These are phyloP conservation scores for Leccinum aurantiacum DNA, from an alignment of 768 basidiomycete genomes.

Conservation along the genomic window DNA sequence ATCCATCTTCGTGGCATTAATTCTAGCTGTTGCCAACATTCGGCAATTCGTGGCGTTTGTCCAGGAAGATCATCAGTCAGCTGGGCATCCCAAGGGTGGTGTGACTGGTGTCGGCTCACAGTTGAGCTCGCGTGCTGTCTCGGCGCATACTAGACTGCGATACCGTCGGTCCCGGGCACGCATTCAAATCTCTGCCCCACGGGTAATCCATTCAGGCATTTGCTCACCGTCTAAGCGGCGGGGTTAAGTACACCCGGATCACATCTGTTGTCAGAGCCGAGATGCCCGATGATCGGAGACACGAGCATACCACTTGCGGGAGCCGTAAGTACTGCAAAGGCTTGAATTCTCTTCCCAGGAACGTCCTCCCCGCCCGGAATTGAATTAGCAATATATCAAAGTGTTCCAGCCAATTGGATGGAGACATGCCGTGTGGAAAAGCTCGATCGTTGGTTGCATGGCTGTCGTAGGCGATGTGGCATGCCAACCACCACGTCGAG, in stretches of 20 bases:
- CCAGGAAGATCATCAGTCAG: constrained; percentile 79
- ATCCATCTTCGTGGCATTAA: constrained; percentile 54
- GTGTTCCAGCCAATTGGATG: constrained; percentile 4
- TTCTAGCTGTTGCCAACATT: too few relatives aligned
- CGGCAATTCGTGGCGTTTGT: constrained; percentile 81
- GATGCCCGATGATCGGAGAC: neutral
- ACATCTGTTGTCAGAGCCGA: constrained; percentile 41
- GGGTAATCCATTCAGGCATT: constrained; percentile 80
- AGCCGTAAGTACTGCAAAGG: constrained; percentile 40
- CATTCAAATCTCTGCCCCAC: constrained; percentile 86
- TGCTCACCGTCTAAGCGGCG: constrained; percentile 65
- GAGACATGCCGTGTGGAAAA: constrained; percentile 63
- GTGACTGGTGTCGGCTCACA: neutral
- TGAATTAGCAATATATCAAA: constrained; percentile 50
- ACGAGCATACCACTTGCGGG: constrained; percentile 46
- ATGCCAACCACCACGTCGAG: constrained; percentile 45
- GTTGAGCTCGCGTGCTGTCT: constrained; percentile 58
- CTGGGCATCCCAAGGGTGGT: constrained; percentile 58
- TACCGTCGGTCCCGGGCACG: constrained; percentile 80
- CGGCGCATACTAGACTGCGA: constrained; percentile 81
- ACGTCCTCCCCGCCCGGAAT: constrained; percentile 82
- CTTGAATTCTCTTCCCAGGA: constrained; percentile 63
- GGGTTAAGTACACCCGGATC: constrained; percentile 50
- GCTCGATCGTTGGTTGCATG: constrained; percentile 79
- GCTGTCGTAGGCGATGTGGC: constrained; percentile 70